Percentiles rank a stretch among this genome's conserved stretches.
phyloP scores from a whole-genome alignment of 345 rosid genomes.

The Nephelium lappaceum region DNA sequence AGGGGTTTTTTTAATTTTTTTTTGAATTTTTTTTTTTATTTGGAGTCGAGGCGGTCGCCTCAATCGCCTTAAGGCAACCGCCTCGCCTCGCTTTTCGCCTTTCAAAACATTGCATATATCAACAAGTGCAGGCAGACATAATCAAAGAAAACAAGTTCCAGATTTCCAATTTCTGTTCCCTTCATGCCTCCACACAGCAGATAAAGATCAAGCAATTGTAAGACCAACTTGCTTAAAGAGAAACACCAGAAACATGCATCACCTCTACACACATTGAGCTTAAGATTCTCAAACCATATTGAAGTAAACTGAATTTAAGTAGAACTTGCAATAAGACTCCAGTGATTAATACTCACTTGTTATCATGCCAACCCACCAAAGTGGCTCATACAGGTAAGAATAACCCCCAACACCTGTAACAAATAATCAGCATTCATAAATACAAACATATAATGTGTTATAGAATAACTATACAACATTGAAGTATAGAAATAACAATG shows the following conservation, averaged over 20 bases:
- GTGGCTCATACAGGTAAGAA: constrained; percentile 93
- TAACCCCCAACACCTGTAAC: constrained; percentile 84
- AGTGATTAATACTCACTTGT: constrained; percentile 65
- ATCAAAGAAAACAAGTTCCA: background rate
- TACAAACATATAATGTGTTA: background rate
- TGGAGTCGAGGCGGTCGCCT: too few species aligned
- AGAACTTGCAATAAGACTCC: background rate
- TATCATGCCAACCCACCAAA: constrained; percentile 99
- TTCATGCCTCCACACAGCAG: background rate
- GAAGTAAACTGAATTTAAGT: background rate
- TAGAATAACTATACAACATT: background rate
- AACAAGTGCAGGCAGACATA: background rate
- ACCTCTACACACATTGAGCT: background rate
- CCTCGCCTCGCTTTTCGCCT: too few species aligned
- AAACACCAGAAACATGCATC: background rate
- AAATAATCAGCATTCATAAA: constrained; percentile 9
- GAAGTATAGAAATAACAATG: background rate
- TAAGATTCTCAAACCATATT: background rate
- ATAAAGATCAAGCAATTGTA: background rate
- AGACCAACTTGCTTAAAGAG: background rate
- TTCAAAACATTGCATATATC: too few species aligned
- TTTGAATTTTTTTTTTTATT: too few species aligned
- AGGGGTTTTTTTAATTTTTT: too few species aligned
- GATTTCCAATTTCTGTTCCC: background rate
- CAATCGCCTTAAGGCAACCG: too few species aligned